Evolutionary conservation across 2,329 filamentous ascomycete genomes (phyloP), one percentile per base, ranked within the genome.

Genomic region (Apiospora malaysiana): DNA sequence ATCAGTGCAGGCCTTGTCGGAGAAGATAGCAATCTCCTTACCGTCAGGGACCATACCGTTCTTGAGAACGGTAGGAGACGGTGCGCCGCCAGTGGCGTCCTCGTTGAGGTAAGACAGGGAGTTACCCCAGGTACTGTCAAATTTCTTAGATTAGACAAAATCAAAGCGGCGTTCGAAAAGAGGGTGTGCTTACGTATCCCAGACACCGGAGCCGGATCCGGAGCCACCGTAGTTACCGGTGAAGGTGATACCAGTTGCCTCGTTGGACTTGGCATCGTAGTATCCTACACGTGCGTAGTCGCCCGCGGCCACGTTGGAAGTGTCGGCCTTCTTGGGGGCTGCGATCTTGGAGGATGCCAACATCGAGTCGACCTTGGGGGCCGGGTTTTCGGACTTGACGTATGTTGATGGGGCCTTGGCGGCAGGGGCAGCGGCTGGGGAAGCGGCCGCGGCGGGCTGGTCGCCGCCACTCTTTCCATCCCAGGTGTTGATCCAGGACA

Each of bases 401-500:
- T 69, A 72, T 51, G 66, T 71, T 9, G 73, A 42, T 43, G 63
- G 4, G 47, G 76, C 66, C 12, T 59, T 32, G 16, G 37, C 27
- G 12, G 73, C 69, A 8, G 66, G 66, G 12, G 71, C 69, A 42
- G 73, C 70, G 23, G 71, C 73, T 5, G 74, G 72, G 27, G 71
- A 73, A 10, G 74, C 72, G 21, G 74, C 49, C 10, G 74, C 68
- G 4, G 74, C 70, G 23, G 73, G 71, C 69, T 45, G 16, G 42
- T 45, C 16, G 7, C 25, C 18, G 14, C 37, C 67, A 27, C 37
- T 23, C 67, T 18, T 37, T 59, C 85, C 87, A 51, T 81, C 82
- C 69, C 83, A 91, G 73, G 85, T 81, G 80, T 92, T 92, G 70
- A 81, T 78, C 90, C 89, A 92, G 10, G 87, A 86, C 37, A 87